Percentiles rank a stretch among this genome's conserved stretches.
Evolutionary conservation across 2,329 filamentous ascomycete genomes (phyloP).

Genomic region (Colletotrichum tropicale): DNA sequence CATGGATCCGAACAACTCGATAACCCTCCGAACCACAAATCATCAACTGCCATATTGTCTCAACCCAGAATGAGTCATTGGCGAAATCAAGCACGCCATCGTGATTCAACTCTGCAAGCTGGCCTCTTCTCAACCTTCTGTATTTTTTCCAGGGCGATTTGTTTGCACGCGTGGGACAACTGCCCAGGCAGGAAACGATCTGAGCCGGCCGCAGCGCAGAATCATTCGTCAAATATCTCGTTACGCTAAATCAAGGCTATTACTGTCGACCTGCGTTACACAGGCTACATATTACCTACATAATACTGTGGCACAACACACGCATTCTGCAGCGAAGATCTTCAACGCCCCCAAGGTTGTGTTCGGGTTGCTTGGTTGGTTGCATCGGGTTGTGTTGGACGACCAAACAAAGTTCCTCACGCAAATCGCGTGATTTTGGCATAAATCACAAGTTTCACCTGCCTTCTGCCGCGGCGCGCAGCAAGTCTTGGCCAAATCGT

Average conservation of each 20-base stretch:
- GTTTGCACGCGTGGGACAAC: background rate
- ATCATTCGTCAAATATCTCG: background rate
- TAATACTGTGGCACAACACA: background rate
- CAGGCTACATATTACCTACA: background rate
- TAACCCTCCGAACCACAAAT: background rate
- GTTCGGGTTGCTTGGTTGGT: background rate
- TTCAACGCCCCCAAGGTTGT: background rate
- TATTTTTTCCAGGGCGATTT: accelerated
- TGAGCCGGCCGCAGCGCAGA: background rate
- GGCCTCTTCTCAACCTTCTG: background rate
- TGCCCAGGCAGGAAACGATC: background rate
- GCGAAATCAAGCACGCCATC: background rate
- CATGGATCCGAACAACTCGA: background rate
- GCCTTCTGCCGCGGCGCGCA: background rate
- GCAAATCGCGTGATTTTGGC: background rate
- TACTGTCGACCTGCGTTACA: background rate
- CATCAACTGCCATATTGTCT: background rate
- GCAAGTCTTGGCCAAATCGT: background rate
- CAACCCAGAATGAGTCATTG: background rate
- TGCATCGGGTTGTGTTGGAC: background rate
- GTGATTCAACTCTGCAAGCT: background rate
- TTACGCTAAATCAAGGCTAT: background rate
- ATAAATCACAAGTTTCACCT: background rate
- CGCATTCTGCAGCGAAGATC: background rate
- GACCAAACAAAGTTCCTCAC: background rate